These are phyloP conservation scores for Epichloe bromicola DNA, from an alignment of 2,329 filamentous ascomycete genomes.

Conservation along the genomic window DNA sequence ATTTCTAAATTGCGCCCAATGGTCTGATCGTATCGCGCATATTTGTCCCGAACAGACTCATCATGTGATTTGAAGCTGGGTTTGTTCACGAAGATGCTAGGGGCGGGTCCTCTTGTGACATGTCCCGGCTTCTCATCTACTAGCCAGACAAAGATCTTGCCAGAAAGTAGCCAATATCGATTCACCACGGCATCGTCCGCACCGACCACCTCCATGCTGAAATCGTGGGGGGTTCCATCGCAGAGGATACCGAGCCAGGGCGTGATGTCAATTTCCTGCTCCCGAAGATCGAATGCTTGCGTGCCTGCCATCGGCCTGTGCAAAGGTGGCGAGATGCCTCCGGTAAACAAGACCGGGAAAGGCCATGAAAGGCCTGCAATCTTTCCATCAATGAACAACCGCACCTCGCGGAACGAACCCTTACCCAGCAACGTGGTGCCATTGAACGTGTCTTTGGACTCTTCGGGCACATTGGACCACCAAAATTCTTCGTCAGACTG, in stretches of 20 bases:
- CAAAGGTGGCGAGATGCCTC: conserved; percentile 62
- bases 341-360: conserved; percentile 71
- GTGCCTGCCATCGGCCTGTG: conserved; percentile 70
- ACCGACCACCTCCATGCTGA: conserved; percentile 55
- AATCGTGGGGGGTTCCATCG: conserved; percentile 49
- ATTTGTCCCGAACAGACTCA: neutral
- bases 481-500: conserved; percentile 73
- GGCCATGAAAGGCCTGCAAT: conserved; percentile 70
- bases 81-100: neutral
- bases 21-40: conserved; percentile 25
- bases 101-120: conserved; percentile 21
- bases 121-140: conserved; percentile 37
- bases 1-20: conserved; percentile 48
- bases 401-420: conserved; percentile 66
- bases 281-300: conserved; percentile 64
- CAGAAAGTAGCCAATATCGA: conserved; percentile 56
- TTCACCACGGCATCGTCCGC: conserved; percentile 40
- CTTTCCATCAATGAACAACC: conserved; percentile 58
- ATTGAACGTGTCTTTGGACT: conserved; percentile 45
- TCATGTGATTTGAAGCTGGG: neutral
- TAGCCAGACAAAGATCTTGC: conserved; percentile 73
- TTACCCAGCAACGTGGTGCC: conserved; percentile 48
- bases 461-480: conserved; percentile 65
- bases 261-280: conserved; percentile 73
- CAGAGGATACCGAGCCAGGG: conserved; percentile 59